phyloP scores from a whole-genome alignment of 208 protist species.

The Kentomonas sorsogonicus region DNA sequence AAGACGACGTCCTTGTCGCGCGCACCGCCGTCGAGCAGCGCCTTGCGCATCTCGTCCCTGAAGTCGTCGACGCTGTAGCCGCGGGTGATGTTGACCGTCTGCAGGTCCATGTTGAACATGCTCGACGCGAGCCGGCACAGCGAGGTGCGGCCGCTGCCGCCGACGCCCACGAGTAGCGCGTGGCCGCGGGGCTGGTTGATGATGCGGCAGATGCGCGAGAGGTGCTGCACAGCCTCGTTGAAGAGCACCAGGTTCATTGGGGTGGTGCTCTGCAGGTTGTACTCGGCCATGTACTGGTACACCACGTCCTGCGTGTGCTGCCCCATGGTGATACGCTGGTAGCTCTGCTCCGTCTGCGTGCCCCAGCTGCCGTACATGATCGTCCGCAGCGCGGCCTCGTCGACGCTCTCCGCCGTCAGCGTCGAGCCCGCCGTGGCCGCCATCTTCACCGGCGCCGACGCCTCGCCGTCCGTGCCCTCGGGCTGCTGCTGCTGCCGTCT shows the following conservation, averaged over 20 bases:
- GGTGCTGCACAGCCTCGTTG: conserved; percentile 93
- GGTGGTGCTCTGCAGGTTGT: conserved; percentile 86
- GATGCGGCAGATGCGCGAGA: conserved; percentile 94
- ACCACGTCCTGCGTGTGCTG: conserved; percentile 40
- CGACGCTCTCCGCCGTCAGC: too few relatives aligned
- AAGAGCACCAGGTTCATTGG: conserved; percentile 96
- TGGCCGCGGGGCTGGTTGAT: conserved; percentile 95
- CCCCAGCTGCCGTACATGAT: conserved; percentile 68
- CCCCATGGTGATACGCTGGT: conserved; percentile 39
- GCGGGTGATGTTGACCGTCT: conserved; percentile 85
- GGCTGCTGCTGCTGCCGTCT: conserved; percentile 32
- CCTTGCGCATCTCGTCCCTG: conserved; percentile 90
- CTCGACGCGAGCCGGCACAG: conserved; percentile 91
- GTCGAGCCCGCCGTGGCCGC: conserved; percentile 8
- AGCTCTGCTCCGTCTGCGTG: conserved; percentile 25
- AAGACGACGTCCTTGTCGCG: conserved; percentile 90
- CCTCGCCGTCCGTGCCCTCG: conserved; percentile 22
- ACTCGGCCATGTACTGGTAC: conserved; percentile 86
- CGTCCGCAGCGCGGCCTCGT: conserved; percentile 13
- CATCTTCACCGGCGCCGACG: background rate
- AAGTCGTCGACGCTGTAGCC: conserved; percentile 92
- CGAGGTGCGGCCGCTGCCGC: conserved; percentile 93
- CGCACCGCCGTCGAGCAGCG: conserved; percentile 74
- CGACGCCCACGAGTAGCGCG: conserved; percentile 95
- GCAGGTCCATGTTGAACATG: conserved; percentile 89